A percentile compares a stretch with the other conserved stretches of the same genome.
These are phyloP conservation scores for Balansia obtecta DNA, from an alignment of 2,329 filamentous ascomycete species.

Conservation along the genomic window DNA sequence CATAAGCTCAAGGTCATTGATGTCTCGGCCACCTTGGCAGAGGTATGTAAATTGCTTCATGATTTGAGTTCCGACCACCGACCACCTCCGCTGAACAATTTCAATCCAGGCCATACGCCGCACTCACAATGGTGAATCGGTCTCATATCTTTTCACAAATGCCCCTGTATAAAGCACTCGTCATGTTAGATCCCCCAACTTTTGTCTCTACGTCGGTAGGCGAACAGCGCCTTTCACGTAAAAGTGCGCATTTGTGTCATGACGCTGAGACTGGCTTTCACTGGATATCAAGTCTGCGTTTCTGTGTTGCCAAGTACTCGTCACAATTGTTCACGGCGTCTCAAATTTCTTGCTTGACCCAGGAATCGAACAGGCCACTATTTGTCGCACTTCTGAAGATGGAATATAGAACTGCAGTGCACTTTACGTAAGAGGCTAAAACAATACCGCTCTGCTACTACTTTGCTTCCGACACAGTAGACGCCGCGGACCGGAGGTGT, in stretches of 20 bases:
- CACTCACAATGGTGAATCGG: conserved; percentile 54
- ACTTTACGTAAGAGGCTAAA: neutral
- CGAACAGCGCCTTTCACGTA: no score
- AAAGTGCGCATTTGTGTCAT: neutral
- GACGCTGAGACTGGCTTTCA: neutral
- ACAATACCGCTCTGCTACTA: neutral
- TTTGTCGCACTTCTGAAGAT: neutral
- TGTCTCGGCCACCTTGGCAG: conserved; percentile 72
- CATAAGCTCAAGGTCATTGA: conserved; percentile 81
- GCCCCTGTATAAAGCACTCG: conserved; percentile 34
- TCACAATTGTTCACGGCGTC: neutral
- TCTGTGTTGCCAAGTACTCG: neutral
- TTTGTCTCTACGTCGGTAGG: neutral
- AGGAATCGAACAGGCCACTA: neutral
- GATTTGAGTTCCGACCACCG: neutral
- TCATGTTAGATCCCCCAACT: neutral
- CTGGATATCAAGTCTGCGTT: neutral
- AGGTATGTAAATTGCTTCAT: conserved; percentile 21
- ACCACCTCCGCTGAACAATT: conserved; percentile 3
- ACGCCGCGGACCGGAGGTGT: no score
- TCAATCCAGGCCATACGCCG: conserved; percentile 47
- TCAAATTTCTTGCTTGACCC: neutral
- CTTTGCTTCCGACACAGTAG: no score
- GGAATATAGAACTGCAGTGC: neutral
- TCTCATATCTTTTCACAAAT: conserved; percentile 58